Percentiles rank a stretch among this genome's conserved stretches.
Conservation (phyloP, 129 eudicot genomes). For the Artemisia tridentata region DNA sequence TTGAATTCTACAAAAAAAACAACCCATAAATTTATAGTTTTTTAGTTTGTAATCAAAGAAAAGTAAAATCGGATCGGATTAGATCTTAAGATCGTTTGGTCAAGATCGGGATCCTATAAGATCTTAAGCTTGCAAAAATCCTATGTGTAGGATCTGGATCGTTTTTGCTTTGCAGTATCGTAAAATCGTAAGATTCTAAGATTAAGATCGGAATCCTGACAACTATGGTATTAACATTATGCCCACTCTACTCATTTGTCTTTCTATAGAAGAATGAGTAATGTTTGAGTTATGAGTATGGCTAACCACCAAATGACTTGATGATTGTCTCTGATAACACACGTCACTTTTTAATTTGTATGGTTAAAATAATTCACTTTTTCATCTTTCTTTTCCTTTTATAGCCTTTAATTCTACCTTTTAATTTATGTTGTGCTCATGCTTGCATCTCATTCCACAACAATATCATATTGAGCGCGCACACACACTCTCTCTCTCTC, state of each 20-base stretch:
- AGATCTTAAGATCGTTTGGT: no score
- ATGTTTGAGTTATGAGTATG: constrained; percentile 41
- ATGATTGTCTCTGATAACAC: constrained; percentile 60
- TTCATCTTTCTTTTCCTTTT: constrained; percentile 30
- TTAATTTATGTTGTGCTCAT: constrained; percentile 23
- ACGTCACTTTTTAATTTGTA: constrained; percentile 56
- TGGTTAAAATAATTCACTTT: constrained; percentile 43
- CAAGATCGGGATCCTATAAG: no score
- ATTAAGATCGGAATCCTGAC: no score
- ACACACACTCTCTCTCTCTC: background rate
- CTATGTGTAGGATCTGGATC: no score
- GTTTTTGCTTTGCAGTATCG: no score
- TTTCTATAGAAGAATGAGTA: constrained; percentile 29
- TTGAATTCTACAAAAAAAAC: no score
- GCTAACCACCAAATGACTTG: constrained; percentile 68
- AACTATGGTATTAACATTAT: background rate
- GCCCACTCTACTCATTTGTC: constrained; percentile 25
- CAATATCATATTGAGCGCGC: background rate
- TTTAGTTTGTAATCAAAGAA: no score
- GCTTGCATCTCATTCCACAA: constrained; percentile 31
- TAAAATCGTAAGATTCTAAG: no score
- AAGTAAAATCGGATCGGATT: no score
- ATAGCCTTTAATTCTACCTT: constrained; percentile 30
- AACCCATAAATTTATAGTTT: no score
- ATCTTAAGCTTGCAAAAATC: no score